These are phyloP conservation scores for Emmonsia crescens DNA, from an alignment of 2,329 filamentous ascomycete species.

Conservation along the genomic window DNA sequence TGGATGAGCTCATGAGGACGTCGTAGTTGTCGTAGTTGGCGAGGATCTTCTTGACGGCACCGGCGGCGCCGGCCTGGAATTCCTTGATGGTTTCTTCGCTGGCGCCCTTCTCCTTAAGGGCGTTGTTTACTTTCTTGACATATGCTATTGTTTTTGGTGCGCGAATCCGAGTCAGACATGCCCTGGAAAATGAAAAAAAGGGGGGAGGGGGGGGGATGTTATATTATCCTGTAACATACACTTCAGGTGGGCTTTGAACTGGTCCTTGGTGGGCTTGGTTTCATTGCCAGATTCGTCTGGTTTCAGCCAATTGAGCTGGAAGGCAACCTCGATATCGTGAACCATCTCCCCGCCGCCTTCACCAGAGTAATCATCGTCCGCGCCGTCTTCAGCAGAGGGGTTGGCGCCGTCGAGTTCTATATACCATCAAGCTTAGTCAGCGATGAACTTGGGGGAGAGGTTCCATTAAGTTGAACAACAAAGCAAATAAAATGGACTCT, in stretches of 20 bases:
- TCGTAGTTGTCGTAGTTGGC: slow-evolving; percentile 95
- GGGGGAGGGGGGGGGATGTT: background rate
- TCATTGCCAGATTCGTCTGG: slow-evolving; percentile 25
- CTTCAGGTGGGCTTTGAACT: slow-evolving; percentile 75
- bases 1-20: slow-evolving; percentile 83
- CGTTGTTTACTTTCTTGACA: slow-evolving; percentile 77
- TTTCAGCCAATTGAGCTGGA: slow-evolving; percentile 62
- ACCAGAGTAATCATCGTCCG: slow-evolving; percentile 58
- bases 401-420: slow-evolving; percentile 62
- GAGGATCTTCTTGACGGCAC: slow-evolving; percentile 72
- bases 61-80: slow-evolving; percentile 67
- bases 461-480: no score
- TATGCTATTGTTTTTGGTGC: slow-evolving; percentile 49
- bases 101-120: slow-evolving; percentile 53
- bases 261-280: slow-evolving; percentile 60
- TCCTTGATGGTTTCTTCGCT: slow-evolving; percentile 56
- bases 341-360: slow-evolving; percentile 53
- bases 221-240: slow-evolving; percentile 39
- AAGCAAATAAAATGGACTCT: background rate
- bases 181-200: slow-evolving; percentile 8
- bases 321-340: slow-evolving; percentile 88
- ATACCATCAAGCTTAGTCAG: background rate
- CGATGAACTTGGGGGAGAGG: background rate
- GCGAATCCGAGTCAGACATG: background rate
- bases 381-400: slow-evolving; percentile 84